Evolutionary conservation across 2,329 filamentous ascomycete species (phyloP), one percentile per base, ranked within the genome.

Genomic region (Fusarium chlamydosporum): DNA sequence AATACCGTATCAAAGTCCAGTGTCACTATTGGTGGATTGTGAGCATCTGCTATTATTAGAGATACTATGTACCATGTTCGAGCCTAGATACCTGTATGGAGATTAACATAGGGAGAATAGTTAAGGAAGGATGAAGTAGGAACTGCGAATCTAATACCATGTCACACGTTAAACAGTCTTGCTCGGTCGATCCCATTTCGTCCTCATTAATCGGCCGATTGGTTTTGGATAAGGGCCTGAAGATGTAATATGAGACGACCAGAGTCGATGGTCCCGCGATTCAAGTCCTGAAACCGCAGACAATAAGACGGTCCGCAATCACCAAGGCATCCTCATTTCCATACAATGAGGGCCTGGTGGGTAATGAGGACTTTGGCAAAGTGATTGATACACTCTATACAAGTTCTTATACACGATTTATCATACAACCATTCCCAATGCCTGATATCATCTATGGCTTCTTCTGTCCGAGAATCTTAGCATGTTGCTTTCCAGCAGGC

Each of bases 361-460:
- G 20, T 33, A 20, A 40, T n/a, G 12, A 9, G 18, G 23, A 20
- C 11, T 10, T 40, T 33, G 26, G 26, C 9, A 27, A 63, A 51
- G 43, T 35, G 50, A 64, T 65, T 61, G 52, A 47, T 67, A 62
- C 68, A 61, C 65, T 69, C 56, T 66, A 68, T 63, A 64, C 53
- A 67, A 61, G 63, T 60, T 72, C 61, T 68, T 61, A 64, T 68
- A 76, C 63, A 72, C 60, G 53, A 42, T 66, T 56, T 74, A 78
- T 79, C 72, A 72, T 78, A 79, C 76, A 77, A 50, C 48, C 42
- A 38, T 18, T 34, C 34, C 61, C 15, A 9, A 51, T 27, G 16
- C 27, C 41, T 27, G 3, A 10, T 31, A 27, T 33, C 35, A 16
- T 45, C 18, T 56, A 71, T 53, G 70, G 74, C 58, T 58, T 72